Evolutionary conservation across 345 rosid genomes (phyloP).

Genomic region (Dipteronia sinensis): DNA sequence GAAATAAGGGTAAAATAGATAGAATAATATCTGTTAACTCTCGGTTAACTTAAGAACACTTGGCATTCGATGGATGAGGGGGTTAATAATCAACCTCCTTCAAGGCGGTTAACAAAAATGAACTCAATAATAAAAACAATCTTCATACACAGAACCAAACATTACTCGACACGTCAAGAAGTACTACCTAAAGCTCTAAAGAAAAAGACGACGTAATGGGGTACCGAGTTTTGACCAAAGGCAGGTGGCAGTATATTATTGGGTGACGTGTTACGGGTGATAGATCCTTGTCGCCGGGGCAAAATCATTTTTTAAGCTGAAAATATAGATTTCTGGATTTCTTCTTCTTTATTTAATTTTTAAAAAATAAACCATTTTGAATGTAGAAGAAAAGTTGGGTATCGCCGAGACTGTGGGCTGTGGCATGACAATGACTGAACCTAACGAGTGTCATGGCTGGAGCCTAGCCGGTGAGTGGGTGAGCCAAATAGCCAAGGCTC

Average conservation of each 20-base stretch:
- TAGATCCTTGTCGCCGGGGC: conserved; percentile 25
- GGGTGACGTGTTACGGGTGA: conserved; percentile 32
- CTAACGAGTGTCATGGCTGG: conserved; percentile 18
- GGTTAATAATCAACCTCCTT: no score
- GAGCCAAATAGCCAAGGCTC: conserved; percentile 13
- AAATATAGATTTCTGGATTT: no score
- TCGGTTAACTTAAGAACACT: no score
- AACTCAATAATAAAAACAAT: not conserved
- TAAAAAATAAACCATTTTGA: not conserved
- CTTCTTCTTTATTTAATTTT: no score
- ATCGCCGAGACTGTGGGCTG: conserved; percentile 16
- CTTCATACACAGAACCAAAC: conserved; percentile 27
- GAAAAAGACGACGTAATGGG: conserved; percentile 16
- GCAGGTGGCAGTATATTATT: conserved; percentile 25
- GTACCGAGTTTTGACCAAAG: conserved; percentile 9
- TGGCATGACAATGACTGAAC: conserved; percentile 25
- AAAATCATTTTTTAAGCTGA: conserved; percentile 28
- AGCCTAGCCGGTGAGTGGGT: conserved; percentile 20
- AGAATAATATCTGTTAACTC: no score
- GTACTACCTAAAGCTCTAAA: conserved; percentile 1
- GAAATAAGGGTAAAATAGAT: no score
- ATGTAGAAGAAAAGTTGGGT: no score
- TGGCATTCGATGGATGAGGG: no score
- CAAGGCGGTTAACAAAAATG: no score
- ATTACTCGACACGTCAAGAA: conserved; percentile 24